Conservation (phyloP, 106 monocot genomes). For the Gastrodia elata region DNA sequence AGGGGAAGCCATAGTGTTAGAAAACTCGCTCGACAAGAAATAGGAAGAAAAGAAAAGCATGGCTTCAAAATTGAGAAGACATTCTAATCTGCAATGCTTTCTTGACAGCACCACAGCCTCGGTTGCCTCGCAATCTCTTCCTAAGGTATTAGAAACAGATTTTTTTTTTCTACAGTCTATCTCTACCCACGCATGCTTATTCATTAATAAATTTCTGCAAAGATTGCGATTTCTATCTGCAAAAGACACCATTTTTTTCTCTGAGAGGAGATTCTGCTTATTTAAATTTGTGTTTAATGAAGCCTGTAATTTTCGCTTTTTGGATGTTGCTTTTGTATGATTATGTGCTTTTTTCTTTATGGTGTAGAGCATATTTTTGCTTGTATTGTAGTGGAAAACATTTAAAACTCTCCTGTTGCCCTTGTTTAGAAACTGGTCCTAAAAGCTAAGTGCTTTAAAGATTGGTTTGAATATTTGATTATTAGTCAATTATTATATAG, state of each 20-base stretch:
- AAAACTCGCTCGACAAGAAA: not conserved
- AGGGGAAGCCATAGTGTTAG: not conserved
- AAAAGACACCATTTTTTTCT: not conserved
- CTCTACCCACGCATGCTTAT: not conserved
- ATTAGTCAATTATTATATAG: too few species aligned
- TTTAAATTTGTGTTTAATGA: not conserved
- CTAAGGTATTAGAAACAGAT: slow-evolving; percentile 22
- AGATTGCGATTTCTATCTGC: not conserved
- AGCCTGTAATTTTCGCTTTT: not conserved
- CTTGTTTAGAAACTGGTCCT: too few species aligned
- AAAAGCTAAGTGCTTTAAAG: too few species aligned
- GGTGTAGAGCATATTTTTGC: not conserved
- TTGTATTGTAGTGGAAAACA: not conserved
- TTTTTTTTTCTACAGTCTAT: not conserved
- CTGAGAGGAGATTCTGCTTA: not conserved
- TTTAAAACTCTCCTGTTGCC: too few species aligned
- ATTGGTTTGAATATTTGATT: too few species aligned
- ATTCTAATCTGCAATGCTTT: slow-evolving; percentile 44
- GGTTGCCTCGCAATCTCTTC: slow-evolving; percentile 20
- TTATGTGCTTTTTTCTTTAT: not conserved
- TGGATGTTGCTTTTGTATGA: not conserved
- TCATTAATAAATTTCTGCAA: not conserved
- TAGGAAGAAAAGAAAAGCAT: not conserved
- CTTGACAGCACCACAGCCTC: slow-evolving; percentile 32
- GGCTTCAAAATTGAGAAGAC: slow-evolving; percentile 9